phyloP scores from a whole-genome alignment of 257 asterid genomes.

The Datura wrightii region DNA sequence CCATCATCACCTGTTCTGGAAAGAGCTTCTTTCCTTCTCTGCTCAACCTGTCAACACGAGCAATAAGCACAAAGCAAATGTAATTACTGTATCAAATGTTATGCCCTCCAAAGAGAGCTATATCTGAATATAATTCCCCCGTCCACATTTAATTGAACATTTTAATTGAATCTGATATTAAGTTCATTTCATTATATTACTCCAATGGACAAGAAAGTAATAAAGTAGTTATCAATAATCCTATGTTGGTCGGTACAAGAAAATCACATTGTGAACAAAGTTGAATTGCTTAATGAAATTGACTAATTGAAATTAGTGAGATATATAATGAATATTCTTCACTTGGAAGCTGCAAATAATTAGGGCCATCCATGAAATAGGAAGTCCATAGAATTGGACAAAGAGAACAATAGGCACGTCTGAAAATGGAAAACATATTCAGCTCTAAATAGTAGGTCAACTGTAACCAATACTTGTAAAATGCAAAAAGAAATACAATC shows the following conservation, averaged over 20 bases:
- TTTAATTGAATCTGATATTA: background rate
- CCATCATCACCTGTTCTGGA: constrained; percentile 70
- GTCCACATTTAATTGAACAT: background rate
- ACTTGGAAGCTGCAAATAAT: background rate
- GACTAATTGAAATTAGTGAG: background rate
- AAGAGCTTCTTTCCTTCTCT: constrained; percentile 94
- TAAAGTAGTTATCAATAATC: background rate
- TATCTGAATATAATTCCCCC: constrained; percentile 17
- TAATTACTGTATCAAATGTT: background rate
- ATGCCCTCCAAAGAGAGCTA: background rate
- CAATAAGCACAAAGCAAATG: constrained; percentile 18
- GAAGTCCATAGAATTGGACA: constrained; percentile 13
- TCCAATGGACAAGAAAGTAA: constrained; percentile 21
- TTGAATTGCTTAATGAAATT: background rate
- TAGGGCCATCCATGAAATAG: background rate
- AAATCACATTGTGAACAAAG: constrained; percentile 21
- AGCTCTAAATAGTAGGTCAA: background rate
- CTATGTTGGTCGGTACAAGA: constrained; percentile 1
- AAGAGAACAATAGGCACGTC: background rate
- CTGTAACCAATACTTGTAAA: constrained; percentile 21
- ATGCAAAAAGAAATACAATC: constrained; percentile 9
- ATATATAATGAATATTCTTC: background rate
- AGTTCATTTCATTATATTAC: constrained; percentile 13
- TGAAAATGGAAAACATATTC: background rate
- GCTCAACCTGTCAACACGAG: constrained; percentile 72